Percentiles rank a stretch among this genome's conserved stretches.
Conservation (phyloP, 2,329 filamentous ascomycete species). For the Colletotrichum shisoi region DNA sequence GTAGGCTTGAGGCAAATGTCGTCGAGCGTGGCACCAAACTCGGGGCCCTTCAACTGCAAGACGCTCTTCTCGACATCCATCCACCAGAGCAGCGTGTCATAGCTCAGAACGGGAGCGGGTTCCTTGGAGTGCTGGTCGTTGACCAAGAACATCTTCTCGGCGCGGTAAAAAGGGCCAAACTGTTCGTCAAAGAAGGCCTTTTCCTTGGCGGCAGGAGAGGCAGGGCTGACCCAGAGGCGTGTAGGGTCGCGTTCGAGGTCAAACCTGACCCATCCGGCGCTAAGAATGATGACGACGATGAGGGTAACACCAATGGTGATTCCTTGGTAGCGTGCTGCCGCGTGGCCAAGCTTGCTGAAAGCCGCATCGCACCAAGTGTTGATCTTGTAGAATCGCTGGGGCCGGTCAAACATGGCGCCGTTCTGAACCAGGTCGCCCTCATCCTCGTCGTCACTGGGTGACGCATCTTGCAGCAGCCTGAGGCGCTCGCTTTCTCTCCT, state of each 20-base stretch:
- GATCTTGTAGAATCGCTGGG: constrained; percentile 79
- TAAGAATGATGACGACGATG: constrained; percentile 78
- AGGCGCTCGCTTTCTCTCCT: constrained; percentile 80
- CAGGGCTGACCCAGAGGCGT: constrained; percentile 94
- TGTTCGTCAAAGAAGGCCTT: constrained; percentile 92
- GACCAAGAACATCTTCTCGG: constrained; percentile 91
- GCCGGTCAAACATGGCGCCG: constrained; percentile 78
- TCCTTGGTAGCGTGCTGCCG: constrained; percentile 82
- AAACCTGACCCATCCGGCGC: constrained; percentile 87
- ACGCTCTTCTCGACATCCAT: constrained; percentile 85
- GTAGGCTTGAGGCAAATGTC: constrained; percentile 96
- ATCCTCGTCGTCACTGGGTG: constrained; percentile 90
- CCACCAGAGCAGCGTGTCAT: constrained; percentile 93
- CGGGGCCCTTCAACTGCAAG: constrained; percentile 72
- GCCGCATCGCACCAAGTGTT: constrained; percentile 82
- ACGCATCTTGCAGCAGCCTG: constrained; percentile 84
- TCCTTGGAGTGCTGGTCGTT: constrained; percentile 76
- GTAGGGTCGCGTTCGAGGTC: constrained; percentile 91
- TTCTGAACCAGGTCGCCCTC: constrained; percentile 85
- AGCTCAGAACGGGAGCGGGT: constrained; percentile 80
- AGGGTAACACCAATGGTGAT: constrained; percentile 82
- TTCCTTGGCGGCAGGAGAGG: constrained; percentile 87
- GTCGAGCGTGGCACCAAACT: constrained; percentile 73
- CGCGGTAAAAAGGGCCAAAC: constrained; percentile 95
- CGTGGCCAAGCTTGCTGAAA: constrained; percentile 81